phyloP scores from a whole-genome alignment of 2,329 filamentous ascomycete species.

The Dactylellina leptospora region DNA sequence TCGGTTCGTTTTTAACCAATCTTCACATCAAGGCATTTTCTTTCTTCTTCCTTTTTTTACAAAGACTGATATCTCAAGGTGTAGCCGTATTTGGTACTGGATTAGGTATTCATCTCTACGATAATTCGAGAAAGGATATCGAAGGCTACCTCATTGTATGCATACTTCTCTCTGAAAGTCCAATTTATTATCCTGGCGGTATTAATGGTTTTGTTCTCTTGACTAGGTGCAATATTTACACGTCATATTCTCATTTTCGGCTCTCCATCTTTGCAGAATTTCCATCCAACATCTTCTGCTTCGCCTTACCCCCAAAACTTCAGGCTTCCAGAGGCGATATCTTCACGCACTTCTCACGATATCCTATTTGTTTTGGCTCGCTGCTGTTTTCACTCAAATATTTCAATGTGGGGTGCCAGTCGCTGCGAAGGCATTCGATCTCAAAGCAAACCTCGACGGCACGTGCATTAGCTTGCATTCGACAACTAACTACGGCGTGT shows the following conservation, averaged over 20 bases:
- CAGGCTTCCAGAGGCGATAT: constrained; percentile 21
- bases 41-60: neutral
- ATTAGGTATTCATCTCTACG: constrained; percentile 39
- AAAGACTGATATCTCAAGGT: neutral
- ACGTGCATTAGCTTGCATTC: constrained; percentile 34
- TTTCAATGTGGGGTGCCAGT: constrained; percentile 35
- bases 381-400: constrained; percentile 30
- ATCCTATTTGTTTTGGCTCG: constrained; percentile 39
- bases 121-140: constrained; percentile 40
- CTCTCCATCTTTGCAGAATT: constrained; percentile 43
- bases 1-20: constrained; percentile 7
- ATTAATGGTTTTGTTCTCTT: neutral
- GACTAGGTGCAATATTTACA: constrained; percentile 35
- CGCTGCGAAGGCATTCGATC: constrained; percentile 21
- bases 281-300: constrained; percentile 45
- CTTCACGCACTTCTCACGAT: constrained; percentile 18
- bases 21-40: neutral
- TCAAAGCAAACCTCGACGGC: constrained; percentile 32
- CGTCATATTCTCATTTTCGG: constrained; percentile 41
- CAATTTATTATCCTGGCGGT: neutral
- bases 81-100: constrained; percentile 36
- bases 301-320: constrained; percentile 30
- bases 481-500: constrained; percentile 26
- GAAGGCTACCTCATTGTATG: constrained; percentile 30
- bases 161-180: neutral